Evolutionary conservation across 2,329 filamentous ascomycete genomes (phyloP).

Genomic region (Fusarium ambrosium): DNA sequence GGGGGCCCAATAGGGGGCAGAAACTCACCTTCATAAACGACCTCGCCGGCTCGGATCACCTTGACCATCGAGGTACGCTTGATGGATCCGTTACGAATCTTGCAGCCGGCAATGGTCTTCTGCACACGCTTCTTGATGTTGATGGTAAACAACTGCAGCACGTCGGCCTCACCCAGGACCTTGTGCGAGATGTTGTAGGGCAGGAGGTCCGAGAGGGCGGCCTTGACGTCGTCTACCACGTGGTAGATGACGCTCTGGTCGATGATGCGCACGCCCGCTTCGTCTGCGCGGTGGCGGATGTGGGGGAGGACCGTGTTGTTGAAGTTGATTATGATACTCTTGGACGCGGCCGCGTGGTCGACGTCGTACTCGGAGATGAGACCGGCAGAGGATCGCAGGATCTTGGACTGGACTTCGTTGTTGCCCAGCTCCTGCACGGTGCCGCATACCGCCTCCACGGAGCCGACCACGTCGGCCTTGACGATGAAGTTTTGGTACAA

Average conservation of each 20-base stretch:
- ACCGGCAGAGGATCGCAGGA: constrained; percentile 84
- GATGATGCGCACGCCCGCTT: constrained; percentile 80
- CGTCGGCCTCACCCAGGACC: constrained; percentile 89
- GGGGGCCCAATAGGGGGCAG: not conserved
- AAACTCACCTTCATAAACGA: constrained; percentile 84
- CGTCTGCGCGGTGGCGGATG: constrained; percentile 78
- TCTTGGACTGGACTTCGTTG: constrained; percentile 81
- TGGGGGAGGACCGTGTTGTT: constrained; percentile 78
- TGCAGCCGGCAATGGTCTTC: constrained; percentile 87
- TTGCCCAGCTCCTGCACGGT: constrained; percentile 84
- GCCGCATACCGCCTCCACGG: constrained; percentile 88
- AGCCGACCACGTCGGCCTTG: constrained; percentile 94
- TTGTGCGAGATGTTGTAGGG: constrained; percentile 74
- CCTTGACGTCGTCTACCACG: constrained; percentile 79
- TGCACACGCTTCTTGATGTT: constrained; percentile 79
- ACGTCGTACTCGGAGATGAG: constrained; percentile 88
- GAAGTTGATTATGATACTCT: constrained; percentile 86
- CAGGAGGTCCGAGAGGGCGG: constrained; percentile 77
- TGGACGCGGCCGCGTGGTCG: constrained; percentile 84
- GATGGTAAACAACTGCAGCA: constrained; percentile 87
- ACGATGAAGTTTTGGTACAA: constrained; percentile 83
- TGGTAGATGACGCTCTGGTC: constrained; percentile 91
- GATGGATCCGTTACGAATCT: constrained; percentile 84
- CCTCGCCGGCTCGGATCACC: constrained; percentile 78
- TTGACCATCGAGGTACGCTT: constrained; percentile 74